These are phyloP conservation scores for Malassezia yamatoensis DNA, from an alignment of 1,284 basidiomycete species.

Conservation along the genomic window DNA sequence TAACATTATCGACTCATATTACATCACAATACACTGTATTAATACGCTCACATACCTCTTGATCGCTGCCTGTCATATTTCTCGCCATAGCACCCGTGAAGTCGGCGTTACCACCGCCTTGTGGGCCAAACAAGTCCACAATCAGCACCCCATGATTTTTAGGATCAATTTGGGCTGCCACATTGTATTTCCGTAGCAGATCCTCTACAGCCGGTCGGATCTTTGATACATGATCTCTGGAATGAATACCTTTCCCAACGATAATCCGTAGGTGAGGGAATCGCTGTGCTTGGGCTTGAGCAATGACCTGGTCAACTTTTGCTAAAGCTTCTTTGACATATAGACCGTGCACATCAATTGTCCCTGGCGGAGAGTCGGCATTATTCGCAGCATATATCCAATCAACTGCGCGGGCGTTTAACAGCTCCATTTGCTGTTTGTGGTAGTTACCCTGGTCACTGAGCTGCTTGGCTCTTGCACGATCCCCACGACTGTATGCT, in stretches of 20 bases:
- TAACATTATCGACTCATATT: not conserved
- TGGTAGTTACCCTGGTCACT: conserved; percentile 73
- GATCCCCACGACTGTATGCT: conserved; percentile 63
- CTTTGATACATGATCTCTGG: conserved; percentile 66
- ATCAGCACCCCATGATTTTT: conserved; percentile 75
- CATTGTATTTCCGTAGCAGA: conserved; percentile 63
- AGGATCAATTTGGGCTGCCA: conserved; percentile 63
- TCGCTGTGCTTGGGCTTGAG: conserved; percentile 60
- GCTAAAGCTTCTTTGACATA: conserved; percentile 69
- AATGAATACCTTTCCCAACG: conserved; percentile 77
- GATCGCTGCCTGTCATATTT: conserved; percentile 27
- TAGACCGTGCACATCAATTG: conserved; percentile 66
- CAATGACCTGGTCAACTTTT: conserved; percentile 54
- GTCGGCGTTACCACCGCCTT: conserved; percentile 38
- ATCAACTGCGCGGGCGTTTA: conserved; percentile 73
- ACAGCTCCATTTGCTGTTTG: conserved; percentile 64
- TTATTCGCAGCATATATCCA: conserved; percentile 64
- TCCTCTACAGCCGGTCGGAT: conserved; percentile 86
- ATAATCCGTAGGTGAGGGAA: conserved; percentile 69
- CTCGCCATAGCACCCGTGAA: conserved; percentile 39
- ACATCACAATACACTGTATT: conserved; percentile 14
- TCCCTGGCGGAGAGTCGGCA: conserved; percentile 33
- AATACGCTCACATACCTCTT: not conserved
- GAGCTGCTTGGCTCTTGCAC: conserved; percentile 69
- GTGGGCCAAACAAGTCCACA: conserved; percentile 59